Evolutionary conservation across 1,284 basidiomycete genomes (phyloP).

Genomic region (Leucocoprinus gongylophorus): DNA sequence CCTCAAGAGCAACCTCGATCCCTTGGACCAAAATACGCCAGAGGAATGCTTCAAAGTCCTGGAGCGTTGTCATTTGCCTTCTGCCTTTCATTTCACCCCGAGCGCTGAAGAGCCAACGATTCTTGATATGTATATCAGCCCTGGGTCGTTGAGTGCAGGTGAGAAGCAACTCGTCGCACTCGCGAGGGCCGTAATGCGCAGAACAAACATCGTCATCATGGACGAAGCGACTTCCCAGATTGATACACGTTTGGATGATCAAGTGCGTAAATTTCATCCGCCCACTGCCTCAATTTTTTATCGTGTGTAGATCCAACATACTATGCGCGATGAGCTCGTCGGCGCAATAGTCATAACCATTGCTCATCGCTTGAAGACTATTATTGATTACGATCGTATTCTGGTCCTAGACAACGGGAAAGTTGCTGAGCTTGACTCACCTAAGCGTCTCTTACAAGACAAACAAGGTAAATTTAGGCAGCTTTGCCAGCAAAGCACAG

Average conservation of each 20-base stretch:
- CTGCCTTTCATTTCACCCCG: constrained; percentile 34
- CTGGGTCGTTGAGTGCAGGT: constrained; percentile 70
- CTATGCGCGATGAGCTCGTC: constrained; percentile 71
- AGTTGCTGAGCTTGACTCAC: constrained; percentile 67
- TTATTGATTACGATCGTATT: constrained; percentile 76
- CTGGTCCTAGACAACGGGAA: constrained; percentile 68
- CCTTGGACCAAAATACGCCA: constrained; percentile 55
- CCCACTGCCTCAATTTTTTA: background rate
- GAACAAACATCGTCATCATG: constrained; percentile 77
- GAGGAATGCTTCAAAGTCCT: constrained; percentile 62
- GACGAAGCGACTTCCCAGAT: constrained; percentile 81
- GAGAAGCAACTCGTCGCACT: constrained; percentile 78
- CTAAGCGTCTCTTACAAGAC: constrained; percentile 51
- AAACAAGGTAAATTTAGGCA: constrained; percentile 57
- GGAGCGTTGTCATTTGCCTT: constrained; percentile 52
- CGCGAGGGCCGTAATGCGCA: constrained; percentile 65
- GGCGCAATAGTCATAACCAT: constrained; percentile 78
- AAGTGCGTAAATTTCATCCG: constrained; percentile 30
- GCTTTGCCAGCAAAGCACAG: constrained; percentile 63
- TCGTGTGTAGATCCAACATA: constrained; percentile 60
- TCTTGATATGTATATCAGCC: constrained; percentile 61
- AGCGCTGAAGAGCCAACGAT: constrained; percentile 27
- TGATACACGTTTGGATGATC: constrained; percentile 64
- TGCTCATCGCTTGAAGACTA: constrained; percentile 68
- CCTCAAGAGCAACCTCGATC: constrained; percentile 73